Evolutionary conservation across 75 land plant species (phyloP), one percentile per base, ranked within the genome.

Genomic region (Sequoia sempervirens): DNA sequence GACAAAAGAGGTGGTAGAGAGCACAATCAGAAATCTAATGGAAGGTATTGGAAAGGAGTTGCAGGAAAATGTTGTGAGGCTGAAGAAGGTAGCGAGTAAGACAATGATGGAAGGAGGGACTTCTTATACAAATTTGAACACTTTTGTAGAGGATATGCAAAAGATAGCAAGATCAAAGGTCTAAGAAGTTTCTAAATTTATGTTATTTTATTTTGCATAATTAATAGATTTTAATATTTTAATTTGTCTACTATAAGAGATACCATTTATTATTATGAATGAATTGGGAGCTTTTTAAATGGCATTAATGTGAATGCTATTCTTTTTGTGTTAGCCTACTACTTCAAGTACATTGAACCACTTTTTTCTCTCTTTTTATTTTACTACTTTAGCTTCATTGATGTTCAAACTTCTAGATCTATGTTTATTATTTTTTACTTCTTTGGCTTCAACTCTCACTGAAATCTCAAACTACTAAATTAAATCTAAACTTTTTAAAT

Each of bases 1-100:
- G 68, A 23, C 36, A 34, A 82, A 66, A 18, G 26, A 54, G 11
- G 72, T 66, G 38, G 83, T 66, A 74, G 83, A 82, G 75, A 66
- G 32, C 9, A 36, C 34, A n/a, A 74, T 66, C 7, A 82, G 12
- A 15, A 8, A 17, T 36, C 32, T 82, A 2, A 56, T 82, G 75
- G 32, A 37, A 41, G 52, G 40, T 7, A 3, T n/a, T 20, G 83
- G 73, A 14, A 38, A 40, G 28, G 17, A 37, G 43, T 20, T 82
- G n/a, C 28, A 11, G 40, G 40, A 30, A 34, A 66, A 66, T n/a
- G 40, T 3, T 26, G 1, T 40, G 7, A 61, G 12, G 3, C 10
- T 82, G 23, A 82, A 82, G 12, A 45, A 40, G 43, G 23, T 0
- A 40, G 79, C 79, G 5, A 20, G 9, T 9, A 75, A 38, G 45